Base-by-base conservation (phyloP, 1,284 basidiomycete species). In the Heterobasidion occidentale region DNA sequence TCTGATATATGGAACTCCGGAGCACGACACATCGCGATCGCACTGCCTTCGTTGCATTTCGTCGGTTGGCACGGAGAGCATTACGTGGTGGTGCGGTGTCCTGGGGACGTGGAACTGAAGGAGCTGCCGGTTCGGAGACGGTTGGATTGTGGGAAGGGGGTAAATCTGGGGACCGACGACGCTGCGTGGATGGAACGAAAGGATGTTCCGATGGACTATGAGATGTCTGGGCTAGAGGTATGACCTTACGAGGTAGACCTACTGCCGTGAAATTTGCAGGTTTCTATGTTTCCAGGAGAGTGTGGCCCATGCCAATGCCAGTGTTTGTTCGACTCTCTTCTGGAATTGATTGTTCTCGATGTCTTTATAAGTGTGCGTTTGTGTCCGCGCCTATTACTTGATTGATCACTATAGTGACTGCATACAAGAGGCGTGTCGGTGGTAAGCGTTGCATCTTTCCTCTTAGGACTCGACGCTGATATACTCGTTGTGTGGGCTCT, bases 131-230 rank as follows among this genome's bases (percentile, higher is more conserved):
- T 79, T 33, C 70, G 83, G 46, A 65, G 82, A 51, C 64, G 81
- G 49, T 65, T 85, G 55, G 84, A 86, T 64, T 84, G 82, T 63
- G 82, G 80, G 53, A 84, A 81, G 62, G 83, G 83, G 45, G 82
- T 85, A 14, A 83, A 86, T 68, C 67, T 86, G 51, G 84, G 83
- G 12, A 75, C 75, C 35, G 78, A 80, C 36, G 83, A 85, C 65
- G 81, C 80, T 36, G 74, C 77, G 47, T 85, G 84, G 84, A 68
- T 85, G 68, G 83, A 86, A 70, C 71, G 82, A 60, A 85, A 83
- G 68, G 83, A 86, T 62, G 79, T 86, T 14, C 83, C 83, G 56
- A 84, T 85, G 68, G 83, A 85, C 68, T 86, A 84, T 68, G 83
- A 85, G 70, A 77, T 78, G 70, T 77, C 82, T 19, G 80, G 78